Evolutionary conservation across 2,329 filamentous ascomycete genomes (phyloP), one percentile per base, ranked within the genome.

Genomic region (Phialocephala subalpina): DNA sequence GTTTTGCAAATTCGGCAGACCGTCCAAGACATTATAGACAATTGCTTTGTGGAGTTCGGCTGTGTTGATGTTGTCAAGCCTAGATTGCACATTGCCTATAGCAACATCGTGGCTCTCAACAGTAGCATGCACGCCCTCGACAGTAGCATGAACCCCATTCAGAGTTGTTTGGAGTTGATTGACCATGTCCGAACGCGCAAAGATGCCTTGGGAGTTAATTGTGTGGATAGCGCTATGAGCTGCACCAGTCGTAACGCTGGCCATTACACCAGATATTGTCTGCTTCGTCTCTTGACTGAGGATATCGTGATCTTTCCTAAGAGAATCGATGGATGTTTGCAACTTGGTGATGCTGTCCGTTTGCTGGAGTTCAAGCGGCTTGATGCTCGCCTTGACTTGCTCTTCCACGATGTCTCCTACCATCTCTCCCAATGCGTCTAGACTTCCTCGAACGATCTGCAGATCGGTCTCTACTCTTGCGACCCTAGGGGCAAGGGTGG

Each of bases 21-120:
- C 18, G 18, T 65, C 49, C 18, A 18, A 22, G 8, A 67, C 22
- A 18, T 25, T 36, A 6, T 55, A 42, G 4, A 60, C 36, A 4
- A 66, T 66, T 22, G 57, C 49, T 14, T 40, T 25, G 38, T 56
- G 38, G 3, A 82, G 59, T 2, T 75, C 70, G 12, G 77, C 77
- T 0, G 79, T 80, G 20, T 73, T 74, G 11, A 73, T 64, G 35
- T 73, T 73, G 18, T 71, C 69, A 36, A 73, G 66, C 11, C 72
- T 66, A 9, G 25, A 38, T 18, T 72, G 66, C 2, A 74, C 42
- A 58, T 67, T 68, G 11, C 55, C 49, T 22, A 67, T 45, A 22
- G 61, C 64, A 16, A 56, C 35, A 4, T 47, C 42, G 22, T 64
- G 58, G 1, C 58, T 66, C 14, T 69, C 64, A 40, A 64, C 36